Evolutionary conservation across 2,329 filamentous ascomycete species (phyloP), one percentile per base, ranked within the genome.

Genomic region (Escovopsis sp.): DNA sequence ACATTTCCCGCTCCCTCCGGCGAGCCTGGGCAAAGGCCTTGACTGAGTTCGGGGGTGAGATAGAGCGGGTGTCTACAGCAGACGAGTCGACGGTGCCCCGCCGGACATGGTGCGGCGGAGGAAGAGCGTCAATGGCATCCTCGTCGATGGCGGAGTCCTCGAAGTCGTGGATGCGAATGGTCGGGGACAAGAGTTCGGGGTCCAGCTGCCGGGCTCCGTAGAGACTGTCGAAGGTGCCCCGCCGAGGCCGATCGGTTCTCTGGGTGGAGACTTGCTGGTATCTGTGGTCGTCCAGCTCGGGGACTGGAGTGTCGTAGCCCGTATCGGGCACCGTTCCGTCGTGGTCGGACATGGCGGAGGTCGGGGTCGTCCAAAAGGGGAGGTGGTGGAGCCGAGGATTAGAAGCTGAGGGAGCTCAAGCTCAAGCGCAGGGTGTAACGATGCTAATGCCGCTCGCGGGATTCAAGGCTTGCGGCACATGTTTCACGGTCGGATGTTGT

Each of bases 1-100:
- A 79, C 55, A 71, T 57, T 45, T 79, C 85, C 35, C 88, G 82
- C 56, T 89, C 84, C 45, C 88, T 81, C 45, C 86, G 84, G 39
- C 86, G 81, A 42, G 85, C 84, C 54, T 91, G 84, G 14, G 91
- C 91, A 61, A 98, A 98, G 4, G 91, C 91, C 60, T 96, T 94
- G 40, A 98, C 87, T 0, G 91, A 98, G 60, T 95, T 98, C 7
- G 91, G 91, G 10, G 89, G 89, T 6, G 91, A 96, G 2, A 76
- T 67, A 1, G 84, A 86, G 42, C 85, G 74, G 38, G 74, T 76
- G 16, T 74, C 71, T 16, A 65, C 59, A 20, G 65, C 59, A 37
- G 68, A 60, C 2, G 74, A 74, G 29, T 70, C 71, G 41, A 81
- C 65, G 39, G 73, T 73, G 43, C 71, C 67, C 43, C 74, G 71